Conservation (phyloP, 768 basidiomycete genomes). For the Phylloporus arenicola region DNA sequence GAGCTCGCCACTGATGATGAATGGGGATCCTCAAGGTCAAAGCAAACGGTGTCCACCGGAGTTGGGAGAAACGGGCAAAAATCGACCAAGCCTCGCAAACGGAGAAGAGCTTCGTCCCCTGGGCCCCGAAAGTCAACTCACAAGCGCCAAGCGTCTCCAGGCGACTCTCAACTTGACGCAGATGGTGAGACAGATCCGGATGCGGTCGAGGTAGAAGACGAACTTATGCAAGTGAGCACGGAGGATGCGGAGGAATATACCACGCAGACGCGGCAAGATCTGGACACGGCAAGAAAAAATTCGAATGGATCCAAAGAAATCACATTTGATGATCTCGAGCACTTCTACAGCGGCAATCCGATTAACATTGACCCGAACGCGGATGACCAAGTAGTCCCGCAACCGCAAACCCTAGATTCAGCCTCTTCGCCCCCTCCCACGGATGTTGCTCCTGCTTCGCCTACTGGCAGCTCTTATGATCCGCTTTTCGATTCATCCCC, state of each 20-base stretch:
- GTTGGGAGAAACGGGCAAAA: slow-evolving; percentile 3
- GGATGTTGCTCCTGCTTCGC: slow-evolving; percentile 6
- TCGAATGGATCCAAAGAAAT: slow-evolving; percentile 6
- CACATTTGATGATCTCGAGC: slow-evolving; percentile 27
- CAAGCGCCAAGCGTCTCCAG: slow-evolving; percentile 19
- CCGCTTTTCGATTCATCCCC: slow-evolving; percentile 29
- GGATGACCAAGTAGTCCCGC: slow-evolving; percentile 12
- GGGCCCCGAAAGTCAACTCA: slow-evolving; percentile 17
- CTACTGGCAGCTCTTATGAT: slow-evolving; percentile 12
- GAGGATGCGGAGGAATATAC: slow-evolving; percentile 18
- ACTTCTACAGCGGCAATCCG: slow-evolving; percentile 25
- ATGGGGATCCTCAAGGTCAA: slow-evolving; percentile 6
- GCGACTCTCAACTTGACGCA: slow-evolving; percentile 30
- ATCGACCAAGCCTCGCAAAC: slow-evolving; percentile 9
- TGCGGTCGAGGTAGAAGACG: slow-evolving; percentile 34
- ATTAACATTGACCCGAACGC: slow-evolving; percentile 28
- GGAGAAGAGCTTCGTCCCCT: slow-evolving; percentile 28
- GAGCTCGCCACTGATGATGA: slow-evolving; percentile 7
- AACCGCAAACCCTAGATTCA: neutral
- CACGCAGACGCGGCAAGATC: neutral
- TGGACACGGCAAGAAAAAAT: slow-evolving; percentile 2
- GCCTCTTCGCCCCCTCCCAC: neutral
- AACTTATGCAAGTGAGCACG: slow-evolving; percentile 22
- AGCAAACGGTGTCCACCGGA: slow-evolving; percentile 7
- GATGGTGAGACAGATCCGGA: slow-evolving; percentile 33